Evolutionary conservation across 768 basidiomycete genomes (phyloP), one percentile per base, ranked within the genome.

Genomic region (Rhodosporidiobolus odoratus): DNA sequence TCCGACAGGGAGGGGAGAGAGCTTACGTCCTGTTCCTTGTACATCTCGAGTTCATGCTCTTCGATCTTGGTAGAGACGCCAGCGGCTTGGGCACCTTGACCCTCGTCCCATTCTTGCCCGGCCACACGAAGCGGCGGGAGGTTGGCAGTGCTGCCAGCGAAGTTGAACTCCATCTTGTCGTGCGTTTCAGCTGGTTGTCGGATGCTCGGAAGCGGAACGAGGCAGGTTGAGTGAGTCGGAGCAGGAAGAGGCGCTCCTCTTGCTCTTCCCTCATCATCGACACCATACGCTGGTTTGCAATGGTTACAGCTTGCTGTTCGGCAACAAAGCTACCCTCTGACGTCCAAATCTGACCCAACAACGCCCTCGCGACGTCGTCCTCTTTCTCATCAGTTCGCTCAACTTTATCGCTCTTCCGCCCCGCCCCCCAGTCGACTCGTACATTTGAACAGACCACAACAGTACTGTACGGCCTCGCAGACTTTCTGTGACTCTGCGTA

Each of bases 11-110:
- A 15, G 19, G 41, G 17, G 34, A 32, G 16, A 7, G 43, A 23
- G 34, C 73, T 19, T 32, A 74, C 73, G 62, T 74, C 73, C 35
- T 74, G 73, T 45, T 74, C 73, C 56, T 65, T 74, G 66, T 68
- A 74, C 64, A 52, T 60, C 35, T 74, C 73, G 38, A 74, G 59
- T 48, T 74, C 69, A 16, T 52, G 40, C 21, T 74, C 73, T 32
- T 64, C 62, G 43, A 71, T 71, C 66, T 71, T 21, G 48, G 41
- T 54, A 1, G 58, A 43, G 16, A 58, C 62, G 21, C 64, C 25
- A 27, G 40, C 63, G 4, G 25, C 52, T 7, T 45, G 27, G 3
- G 25, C 45, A 13, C 16, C 37, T 19, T 21, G 27, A 12, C 16
- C 60, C 7, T n/a, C 50, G 0, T 32, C 50, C 0, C n/a, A 32